Evolutionary conservation across 345 rosid genomes (phyloP), one percentile per base, ranked within the genome.

Genomic region (Syzygium aromaticum): DNA sequence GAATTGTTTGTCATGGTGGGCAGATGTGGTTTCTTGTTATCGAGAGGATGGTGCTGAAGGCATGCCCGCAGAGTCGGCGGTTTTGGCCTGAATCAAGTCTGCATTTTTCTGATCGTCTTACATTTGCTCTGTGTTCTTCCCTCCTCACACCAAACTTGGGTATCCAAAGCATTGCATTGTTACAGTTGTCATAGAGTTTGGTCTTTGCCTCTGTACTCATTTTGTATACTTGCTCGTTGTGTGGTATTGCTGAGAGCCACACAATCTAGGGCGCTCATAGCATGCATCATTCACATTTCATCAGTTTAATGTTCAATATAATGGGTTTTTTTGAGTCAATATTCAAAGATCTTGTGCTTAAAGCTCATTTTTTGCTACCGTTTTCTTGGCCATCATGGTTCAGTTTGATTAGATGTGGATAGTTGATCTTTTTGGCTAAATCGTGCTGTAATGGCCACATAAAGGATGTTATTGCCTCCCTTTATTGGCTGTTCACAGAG

Each of bases 221-320:
- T 86, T 89, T 90, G 92, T 90, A 89, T 89, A 89, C 92, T 78
- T 89, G 88, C 89, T 54, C 88, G 7, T 84, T 54, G 78, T 86
- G 89, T 89, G 90, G 88, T 86, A 82, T 87, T 87, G 63, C 88
- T 63, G 87, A 86, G 84, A 86, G 56, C 87, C 86, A 83, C 92
- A 88, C 84, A 84, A 88, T 85, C 82, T 54, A n/a, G 90, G 89
- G 91, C 86, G 33, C 87, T 85, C 91, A 86, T 85, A 88, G 90
- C 91, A 91, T 91, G 90, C 92, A 86, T 87, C 73, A 84, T 84
- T 87, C 90, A 87, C 85, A 49, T 67, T 53, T 86, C 84, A 87
- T 90, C 85, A 84, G 51, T 61, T 86, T 84, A 23, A 54, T 83
- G 86, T 87, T 84, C 80, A 84, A 57, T 73, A 59, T 77, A 85